These are phyloP conservation scores for Ensete glaucum DNA, from an alignment of 176 grass and related monocot genomes.

Conservation along the genomic window DNA sequence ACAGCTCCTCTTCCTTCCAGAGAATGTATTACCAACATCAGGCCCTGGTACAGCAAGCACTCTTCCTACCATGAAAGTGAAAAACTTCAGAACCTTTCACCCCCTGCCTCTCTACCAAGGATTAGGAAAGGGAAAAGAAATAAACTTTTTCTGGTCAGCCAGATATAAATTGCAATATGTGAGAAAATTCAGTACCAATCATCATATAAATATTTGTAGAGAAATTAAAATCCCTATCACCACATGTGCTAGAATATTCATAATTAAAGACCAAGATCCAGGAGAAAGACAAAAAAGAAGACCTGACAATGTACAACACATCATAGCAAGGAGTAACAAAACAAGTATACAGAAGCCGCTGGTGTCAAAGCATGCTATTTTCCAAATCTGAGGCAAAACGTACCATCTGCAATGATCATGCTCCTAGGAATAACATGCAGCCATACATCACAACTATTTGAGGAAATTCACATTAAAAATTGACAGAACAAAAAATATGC, in stretches of 20 bases:
- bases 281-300: too few relatives aligned
- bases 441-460: too few relatives aligned
- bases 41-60: constrained; percentile 1
- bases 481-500: too few relatives aligned
- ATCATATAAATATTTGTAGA: background rate
- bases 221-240: background rate
- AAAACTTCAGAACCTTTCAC: constrained; percentile 23
- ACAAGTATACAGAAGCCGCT: background rate
- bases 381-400: too few relatives aligned
- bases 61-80: constrained; percentile 31
- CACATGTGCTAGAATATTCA: too few relatives aligned
- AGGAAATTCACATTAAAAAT: too few relatives aligned
- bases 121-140: background rate
- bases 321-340: background rate
- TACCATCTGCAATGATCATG: too few relatives aligned
- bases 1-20: constrained; percentile 16
- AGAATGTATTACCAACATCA: constrained; percentile 2
- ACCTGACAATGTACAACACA: too few relatives aligned
- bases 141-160: background rate
- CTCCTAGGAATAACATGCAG: too few relatives aligned
- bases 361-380: background rate
- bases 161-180: background rate
- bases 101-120: constrained; percentile 23
- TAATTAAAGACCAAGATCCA: too few relatives aligned
- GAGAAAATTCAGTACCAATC: background rate